Conservation (phyloP, 495 filamentous ascomycete genomes). For the Podospora didyma region DNA sequence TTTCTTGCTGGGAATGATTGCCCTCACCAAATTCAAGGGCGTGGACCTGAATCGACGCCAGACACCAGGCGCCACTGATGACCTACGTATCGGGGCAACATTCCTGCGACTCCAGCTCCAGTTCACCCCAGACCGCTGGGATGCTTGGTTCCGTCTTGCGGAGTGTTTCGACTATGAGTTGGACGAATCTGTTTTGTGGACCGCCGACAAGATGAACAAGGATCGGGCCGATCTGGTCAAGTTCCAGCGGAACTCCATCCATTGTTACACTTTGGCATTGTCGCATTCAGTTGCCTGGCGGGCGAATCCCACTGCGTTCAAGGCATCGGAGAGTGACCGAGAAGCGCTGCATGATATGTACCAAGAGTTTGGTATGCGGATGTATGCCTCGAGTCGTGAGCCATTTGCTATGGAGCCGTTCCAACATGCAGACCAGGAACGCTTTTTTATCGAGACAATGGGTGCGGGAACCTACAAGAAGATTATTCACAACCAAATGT, state of each 20-base stretch:
- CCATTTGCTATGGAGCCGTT: conserved; percentile 90
- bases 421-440: conserved; percentile 65
- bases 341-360: conserved; percentile 78
- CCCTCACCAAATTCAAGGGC: conserved; percentile 81
- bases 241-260: conserved; percentile 78
- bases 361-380: conserved; percentile 79
- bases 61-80: conserved; percentile 71
- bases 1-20: conserved; percentile 83
- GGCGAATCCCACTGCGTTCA: conserved; percentile 44
- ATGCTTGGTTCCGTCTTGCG: conserved; percentile 91
- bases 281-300: conserved; percentile 62
- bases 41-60: conserved; percentile 67
- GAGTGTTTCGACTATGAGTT: conserved; percentile 89
- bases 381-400: conserved; percentile 88
- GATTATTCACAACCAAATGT: conserved; percentile 68
- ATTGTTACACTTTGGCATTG: conserved; percentile 89
- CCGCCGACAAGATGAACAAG: conserved; percentile 93
- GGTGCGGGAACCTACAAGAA: conserved; percentile 71
- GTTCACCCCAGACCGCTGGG: conserved; percentile 81
- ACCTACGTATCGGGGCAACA: conserved; percentile 75
- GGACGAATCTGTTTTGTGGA: conserved; percentile 90
- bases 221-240: conserved; percentile 67
- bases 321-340: conserved; percentile 51
- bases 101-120: conserved; percentile 85
- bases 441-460: conserved; percentile 66